Evolutionary conservation across 495 filamentous ascomycete species (phyloP), one percentile per base, ranked within the genome.

Genomic region (Neurospora discreta): DNA sequence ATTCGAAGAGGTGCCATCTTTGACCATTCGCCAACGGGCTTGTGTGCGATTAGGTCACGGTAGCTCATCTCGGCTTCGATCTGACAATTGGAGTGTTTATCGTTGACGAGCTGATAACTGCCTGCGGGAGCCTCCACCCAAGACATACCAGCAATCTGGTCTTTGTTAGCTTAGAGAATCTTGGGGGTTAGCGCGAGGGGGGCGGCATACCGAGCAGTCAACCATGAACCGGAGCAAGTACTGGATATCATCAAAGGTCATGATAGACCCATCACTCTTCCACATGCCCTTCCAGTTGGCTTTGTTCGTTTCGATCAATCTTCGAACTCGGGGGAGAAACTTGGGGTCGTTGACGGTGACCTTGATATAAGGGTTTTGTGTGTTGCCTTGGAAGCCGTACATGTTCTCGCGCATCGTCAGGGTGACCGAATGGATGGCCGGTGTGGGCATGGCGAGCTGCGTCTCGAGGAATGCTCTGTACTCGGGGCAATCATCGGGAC

Each of bases 151-250:
- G 90, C 85, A 43, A 99, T 90, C 86, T 92, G 75, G 13, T 65
- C 13, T 33, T 40, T 33, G 15, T 73, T 67, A 75, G 73, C 40
- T 80, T 70, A 80, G 73, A 69, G 69, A 6, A 52, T 26, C 52
- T 20, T 39, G 11, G 8, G 33, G 15, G 11, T 11, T 11, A 38
- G 2, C 20, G 38, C 38, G 20, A 65, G 43, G 18, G 38, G 38
- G 1, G 41, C 11, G 3, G 73, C 84, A 70, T 80, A 92, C 89
- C 72, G 92, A 90, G 68, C 90, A 93, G 78, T 99, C 95, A 69
- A 99, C 95, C 95, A 99, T 98, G 80, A 98, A 98, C 73, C 95
- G 87, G 75, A 98, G 80, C 5, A 99, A 87, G 76, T 98, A 99
- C 84, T 95, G 93, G 74, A 99, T 93, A 72, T 87, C 96, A 81